A percentile compares a stretch with the other conserved stretches of the same genome.
Evolutionary conservation across 2,329 filamentous ascomycete species (phyloP).

Genomic region (Pleomassaria siparia): DNA sequence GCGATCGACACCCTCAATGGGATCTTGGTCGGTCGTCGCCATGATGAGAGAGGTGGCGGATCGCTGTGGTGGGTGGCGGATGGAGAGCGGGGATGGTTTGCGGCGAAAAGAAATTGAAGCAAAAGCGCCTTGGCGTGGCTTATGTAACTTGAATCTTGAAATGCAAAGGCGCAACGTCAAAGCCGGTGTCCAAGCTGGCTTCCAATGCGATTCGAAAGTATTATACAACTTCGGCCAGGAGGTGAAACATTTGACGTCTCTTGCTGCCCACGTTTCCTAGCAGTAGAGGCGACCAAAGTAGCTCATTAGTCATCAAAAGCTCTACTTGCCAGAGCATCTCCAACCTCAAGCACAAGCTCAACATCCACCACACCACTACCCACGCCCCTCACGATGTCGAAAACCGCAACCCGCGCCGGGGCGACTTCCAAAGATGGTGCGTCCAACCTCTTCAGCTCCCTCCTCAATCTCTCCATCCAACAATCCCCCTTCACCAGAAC

Average conservation of each 20-base stretch:
- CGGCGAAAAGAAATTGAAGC: slow-evolving; percentile 3
- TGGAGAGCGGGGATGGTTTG: neutral
- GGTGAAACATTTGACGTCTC: too few species aligned
- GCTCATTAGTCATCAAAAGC: slow-evolving; percentile 1
- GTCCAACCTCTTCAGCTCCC: slow-evolving; percentile 34
- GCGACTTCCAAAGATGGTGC: slow-evolving; percentile 41
- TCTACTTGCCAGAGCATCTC: neutral
- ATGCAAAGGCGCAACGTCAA: neutral
- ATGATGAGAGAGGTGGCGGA: slow-evolving; percentile 16
- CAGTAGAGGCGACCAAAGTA: too few species aligned
- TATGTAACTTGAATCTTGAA: neutral
- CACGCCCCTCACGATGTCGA: slow-evolving; percentile 37
- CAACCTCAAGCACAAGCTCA: neutral
- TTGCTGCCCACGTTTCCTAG: too few species aligned
- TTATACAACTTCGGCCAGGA: too few species aligned
- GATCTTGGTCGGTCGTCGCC: slow-evolving; percentile 44
- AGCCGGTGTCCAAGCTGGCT: too few species aligned
- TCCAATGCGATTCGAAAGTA: too few species aligned
- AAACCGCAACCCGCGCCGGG: slow-evolving; percentile 27
- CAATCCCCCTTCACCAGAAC: slow-evolving; percentile 9
- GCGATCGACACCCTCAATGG: slow-evolving; percentile 69
- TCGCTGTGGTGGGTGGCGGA: neutral
- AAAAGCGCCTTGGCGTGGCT: slow-evolving; percentile 2
- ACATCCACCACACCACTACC: neutral
- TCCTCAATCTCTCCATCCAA: slow-evolving; percentile 33